Evolutionary conservation across 164 flowering plant species (phyloP), one percentile per base, ranked within the genome.

Genomic region (Warburgia ugandensis): DNA sequence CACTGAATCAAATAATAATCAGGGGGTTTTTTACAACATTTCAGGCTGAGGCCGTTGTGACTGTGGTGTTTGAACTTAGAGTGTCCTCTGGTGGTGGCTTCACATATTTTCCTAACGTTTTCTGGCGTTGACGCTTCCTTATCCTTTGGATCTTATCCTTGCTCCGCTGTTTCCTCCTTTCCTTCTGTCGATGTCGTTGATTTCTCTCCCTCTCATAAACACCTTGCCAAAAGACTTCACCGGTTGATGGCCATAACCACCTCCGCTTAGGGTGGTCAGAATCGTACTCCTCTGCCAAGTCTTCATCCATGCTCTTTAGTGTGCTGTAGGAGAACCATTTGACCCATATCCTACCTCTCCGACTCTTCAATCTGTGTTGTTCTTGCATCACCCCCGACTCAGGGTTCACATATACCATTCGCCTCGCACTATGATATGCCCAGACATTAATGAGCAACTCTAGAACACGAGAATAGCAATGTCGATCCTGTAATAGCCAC

Each of bases 241-340:
- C 99, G 0, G 99, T 94, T 19, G 58, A 69, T 1, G 99, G 99
- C 99, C 99, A 94, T 23, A 89, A 47, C 96, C 96, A 81, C 35
- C 79, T 63, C 39, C 73, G 57, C 6, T 27, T 51, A 0, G 76
- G 78, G 21, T 50, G 70, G 20, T 83, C 96, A 1, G 77, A 48
- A 63, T 94, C 99, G 1, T 66, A 67, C 36, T 79, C 94, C 68
- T 94, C 99, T 1, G 96, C 99, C 66, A 86, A 67, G 52, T 89
- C 99, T 67, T 89, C 99, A 50, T 94, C 99, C 88, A 94, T 77
- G 74, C 73, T 75, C 74, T 94, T 94, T 5, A 94, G 69, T 16
- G 84, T 83, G 28, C 58, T 16, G 60, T 70, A 75, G 45, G 91
- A 72, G 57, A 94, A 89, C 94, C 95, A 94, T 55, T 73, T 90